Base-by-base conservation (phyloP, 2,329 filamentous ascomycete genomes). In the Biscogniauxia sp. region DNA sequence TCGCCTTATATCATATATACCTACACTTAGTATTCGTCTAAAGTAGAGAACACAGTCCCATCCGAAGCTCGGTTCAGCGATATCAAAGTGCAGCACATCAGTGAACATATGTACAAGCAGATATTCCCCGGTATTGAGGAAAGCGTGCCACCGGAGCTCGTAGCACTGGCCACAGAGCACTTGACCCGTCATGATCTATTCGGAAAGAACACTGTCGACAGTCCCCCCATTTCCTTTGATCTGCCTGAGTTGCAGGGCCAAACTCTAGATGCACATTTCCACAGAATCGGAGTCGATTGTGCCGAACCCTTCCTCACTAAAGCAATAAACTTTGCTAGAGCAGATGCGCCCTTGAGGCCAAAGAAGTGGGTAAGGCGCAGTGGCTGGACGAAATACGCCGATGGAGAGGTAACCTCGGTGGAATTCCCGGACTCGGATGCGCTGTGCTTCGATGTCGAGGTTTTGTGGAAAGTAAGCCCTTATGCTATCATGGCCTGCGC, bases 401-500 rank as follows among this genome's bases (percentile, higher is more conserved):
- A 96, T 73, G 93, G 82, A 17, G 90, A 95, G 72, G 23, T 5
- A 5, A 2, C 5, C 2, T 74, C 82, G 2, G 86, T 97, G 4
- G 87, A 89, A 63, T 86, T 87, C 9, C 95, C 96, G 0, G 82
- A 94, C 62, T 93, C 95, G 72, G 78, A 84, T 3, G 88, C 94
- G 82, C 80, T 98, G 58, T 93, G 90, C 45, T 99, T 99, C 69
- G 95, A 99, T 76, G 96, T 93, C 0, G 95, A 99, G 76, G 93
- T 97, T 53, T 88, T 99, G 89, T 99, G 89, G 85, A 96, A 96
- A 73, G 87, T 95, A 72, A 94, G 89, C 66, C 88, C 90, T 0
- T 99, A 92, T 75, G 93, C 96, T 0, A 92, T 97, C 60, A 98
- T 99, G 92, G 95, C 96, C 20, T 98, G 94, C 73, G 95, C 96